Evolutionary conservation across 306 rosid species (phyloP), one percentile per base, ranked within the genome.

Genomic region (Abrus precatorius): DNA sequence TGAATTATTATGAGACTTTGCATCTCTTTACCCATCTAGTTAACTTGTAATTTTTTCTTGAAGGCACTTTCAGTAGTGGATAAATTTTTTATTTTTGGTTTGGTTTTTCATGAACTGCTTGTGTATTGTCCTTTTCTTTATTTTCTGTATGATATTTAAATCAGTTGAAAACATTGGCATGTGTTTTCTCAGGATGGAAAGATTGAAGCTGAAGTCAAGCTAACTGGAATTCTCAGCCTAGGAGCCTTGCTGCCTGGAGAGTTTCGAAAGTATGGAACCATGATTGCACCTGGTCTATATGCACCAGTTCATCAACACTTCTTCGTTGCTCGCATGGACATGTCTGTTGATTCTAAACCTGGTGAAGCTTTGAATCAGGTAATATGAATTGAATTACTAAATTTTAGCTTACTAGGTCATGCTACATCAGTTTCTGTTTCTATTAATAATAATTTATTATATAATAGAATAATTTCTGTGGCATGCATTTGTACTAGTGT

Each of bases 281-380:
- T 85, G 81, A 94, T 94, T 81, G 93, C 98, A 40, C 97, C 98
- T 1, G 98, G 94, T 83, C 83, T 94, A 69, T 94, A 92, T 86
- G 97, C 98, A 60, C 97, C 98, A 40, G 98, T 94, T 76, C 97
- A 94, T 89, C 97, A 94, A 72, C 97, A 94, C 81, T 90, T 94
- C 41, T 94, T 94, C 70, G 97, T 94, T 85, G 95, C 97, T 72
- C 98, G 97, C 61, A 92, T 94, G 97, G 94, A 92, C 85, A 92
- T 94, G 97, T 94, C 98, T 70, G 94, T 94, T 74, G 98, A 94
- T 87, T 94, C 97, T 88, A 94, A 86, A 85, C 96, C 97, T 48
- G 96, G 98, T 72, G 98, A 94, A 83, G 88, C 96, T 81, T 82
- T 86, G 86, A 94, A 94, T 89, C 98, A 94, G 97, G 98, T 92